Evolutionary conservation across 1,284 basidiomycete genomes (phyloP).

Genomic region (Inonotus hispidus): DNA sequence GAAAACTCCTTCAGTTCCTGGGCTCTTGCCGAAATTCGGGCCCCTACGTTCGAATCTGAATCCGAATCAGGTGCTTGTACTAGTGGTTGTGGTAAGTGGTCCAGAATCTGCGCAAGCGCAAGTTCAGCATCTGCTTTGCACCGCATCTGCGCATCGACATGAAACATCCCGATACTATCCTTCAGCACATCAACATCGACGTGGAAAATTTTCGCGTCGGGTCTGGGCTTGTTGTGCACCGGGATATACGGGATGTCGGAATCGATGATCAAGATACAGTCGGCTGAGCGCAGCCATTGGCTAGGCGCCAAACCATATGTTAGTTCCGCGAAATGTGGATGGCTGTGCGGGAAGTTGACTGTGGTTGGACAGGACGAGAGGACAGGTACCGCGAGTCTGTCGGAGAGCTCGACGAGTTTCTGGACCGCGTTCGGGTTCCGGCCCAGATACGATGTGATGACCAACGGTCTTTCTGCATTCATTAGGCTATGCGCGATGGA

Average conservation of each 20-base stretch:
- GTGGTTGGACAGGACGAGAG: conserved; percentile 45
- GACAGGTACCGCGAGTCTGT: conserved; percentile 49
- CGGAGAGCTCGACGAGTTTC: conserved; percentile 44
- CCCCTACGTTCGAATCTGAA: conserved; percentile 4
- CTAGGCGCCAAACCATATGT: conserved; percentile 42
- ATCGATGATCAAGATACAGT: conserved; percentile 59
- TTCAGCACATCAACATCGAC: conserved; percentile 63
- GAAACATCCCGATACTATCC: conserved; percentile 45
- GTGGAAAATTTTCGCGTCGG: conserved; percentile 48
- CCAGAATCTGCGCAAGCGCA: conserved; percentile 47
- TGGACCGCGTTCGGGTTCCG: conserved; percentile 47
- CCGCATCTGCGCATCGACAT: conserved; percentile 51
- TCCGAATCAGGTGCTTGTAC: conserved; percentile 7
- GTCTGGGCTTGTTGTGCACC: conserved; percentile 37
- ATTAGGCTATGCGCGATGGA: conserved; percentile 46
- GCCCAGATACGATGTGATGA: conserved; percentile 60
- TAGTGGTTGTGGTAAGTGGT: conserved; percentile 26
- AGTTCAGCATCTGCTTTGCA: conserved; percentile 50
- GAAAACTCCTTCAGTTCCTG: conserved; percentile 21
- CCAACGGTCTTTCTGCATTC: conserved; percentile 48
- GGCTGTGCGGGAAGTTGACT: conserved; percentile 52
- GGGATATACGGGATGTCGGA: conserved; percentile 65
- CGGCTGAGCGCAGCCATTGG: conserved; percentile 45
- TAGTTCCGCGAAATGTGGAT: conserved; percentile 48
- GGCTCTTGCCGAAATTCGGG: conserved; percentile 19